phyloP scores from a whole-genome alignment of 345 rosid genomes.

The Rubroshorea leprosula region DNA sequence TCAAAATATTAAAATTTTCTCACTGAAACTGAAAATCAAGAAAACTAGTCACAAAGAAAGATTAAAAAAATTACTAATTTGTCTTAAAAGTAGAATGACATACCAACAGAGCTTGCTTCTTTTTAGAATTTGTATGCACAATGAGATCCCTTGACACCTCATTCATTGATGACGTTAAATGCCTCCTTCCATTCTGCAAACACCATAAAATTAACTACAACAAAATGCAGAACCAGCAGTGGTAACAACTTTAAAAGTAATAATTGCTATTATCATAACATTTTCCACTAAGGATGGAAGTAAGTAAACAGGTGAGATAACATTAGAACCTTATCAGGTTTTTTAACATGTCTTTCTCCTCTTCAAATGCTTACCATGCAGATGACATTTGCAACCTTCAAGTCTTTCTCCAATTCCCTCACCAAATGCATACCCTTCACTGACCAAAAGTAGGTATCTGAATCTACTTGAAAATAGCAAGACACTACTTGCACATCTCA shows the following conservation, averaged over 20 bases:
- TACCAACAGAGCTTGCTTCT: slow-evolving; percentile 95
- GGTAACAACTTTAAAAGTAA: background rate
- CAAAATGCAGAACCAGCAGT: slow-evolving; percentile 20
- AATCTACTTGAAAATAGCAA: slow-evolving; percentile 10
- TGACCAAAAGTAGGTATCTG: slow-evolving; percentile 58
- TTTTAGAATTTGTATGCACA: slow-evolving; percentile 82
- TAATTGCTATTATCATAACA: background rate
- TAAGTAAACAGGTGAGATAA: background rate
- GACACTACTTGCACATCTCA: slow-evolving; percentile 4
- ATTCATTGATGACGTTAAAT: slow-evolving; percentile 80
- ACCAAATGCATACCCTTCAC: slow-evolving; percentile 99
- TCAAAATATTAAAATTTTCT: slow-evolving; percentile 3
- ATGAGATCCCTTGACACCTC: slow-evolving; percentile 99
- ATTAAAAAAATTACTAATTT: slow-evolving; percentile 2
- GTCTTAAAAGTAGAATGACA: slow-evolving; percentile 15
- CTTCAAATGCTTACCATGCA: slow-evolving; percentile 61
- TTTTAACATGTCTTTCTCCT: background rate
- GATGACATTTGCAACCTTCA: slow-evolving; percentile 92
- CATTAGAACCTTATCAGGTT: slow-evolving; percentile 1
- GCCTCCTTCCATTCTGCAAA: slow-evolving; percentile 92
- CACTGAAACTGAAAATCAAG: slow-evolving; percentile 3
- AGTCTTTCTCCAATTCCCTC: slow-evolving; percentile 92
- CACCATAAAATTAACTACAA: slow-evolving; percentile 17
- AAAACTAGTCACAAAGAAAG: slow-evolving; percentile 7
- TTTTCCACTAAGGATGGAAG: background rate